Evolutionary conservation across 371 early-diverging fungal genomes (phyloP), one percentile per base, ranked within the genome.

Genomic region (Mucor saturninus): DNA sequence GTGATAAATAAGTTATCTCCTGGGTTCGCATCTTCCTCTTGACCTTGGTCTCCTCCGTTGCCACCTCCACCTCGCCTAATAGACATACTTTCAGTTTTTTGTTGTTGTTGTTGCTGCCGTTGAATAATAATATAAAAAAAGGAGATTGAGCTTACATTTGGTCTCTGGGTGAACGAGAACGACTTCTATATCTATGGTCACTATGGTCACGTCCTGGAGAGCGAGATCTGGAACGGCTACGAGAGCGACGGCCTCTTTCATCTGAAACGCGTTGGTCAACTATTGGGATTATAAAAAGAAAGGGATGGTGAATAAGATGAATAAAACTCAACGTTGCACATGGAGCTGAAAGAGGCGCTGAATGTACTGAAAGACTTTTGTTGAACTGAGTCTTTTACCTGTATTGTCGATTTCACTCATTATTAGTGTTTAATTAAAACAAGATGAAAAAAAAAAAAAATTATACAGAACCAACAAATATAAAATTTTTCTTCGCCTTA

Each of bases 1-100:
- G 89, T 89, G 51, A 93, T 87, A 68, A 89, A 92, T 52, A 93
- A 75, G 65, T 91, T 93, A 72, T 86, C 89, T 35, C 93, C 91
- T 55, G 91, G 89, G 66, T 93, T 91, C 56, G 66, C 54, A 59
- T 80, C 81, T 55, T 76, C 78, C 51, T 69, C 75, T 8, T 68
- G 46, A 46, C n/a, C 21, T 46, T 21, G 26, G 4, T 46, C 46
- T 21, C 21, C 46, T 21, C 21, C 46, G 21, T 21, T n/a, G 26
- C 46, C 21, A 8, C 8, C 13, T 43, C 13, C 9, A 46, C 35
- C 35, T 6, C 35, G 35, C 4, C 35, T 35, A 8, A 35, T 56
- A 31, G 30, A 56, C 56, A 59, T 21, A 21, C 21, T 21, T 21
- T 21, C 21, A 21, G 21, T 21, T 21, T 40, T 40, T 40, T 40